Evolutionary conservation across 2,329 filamentous ascomycete genomes (phyloP).

Genomic region (Exophiala phaeomuriformis): DNA sequence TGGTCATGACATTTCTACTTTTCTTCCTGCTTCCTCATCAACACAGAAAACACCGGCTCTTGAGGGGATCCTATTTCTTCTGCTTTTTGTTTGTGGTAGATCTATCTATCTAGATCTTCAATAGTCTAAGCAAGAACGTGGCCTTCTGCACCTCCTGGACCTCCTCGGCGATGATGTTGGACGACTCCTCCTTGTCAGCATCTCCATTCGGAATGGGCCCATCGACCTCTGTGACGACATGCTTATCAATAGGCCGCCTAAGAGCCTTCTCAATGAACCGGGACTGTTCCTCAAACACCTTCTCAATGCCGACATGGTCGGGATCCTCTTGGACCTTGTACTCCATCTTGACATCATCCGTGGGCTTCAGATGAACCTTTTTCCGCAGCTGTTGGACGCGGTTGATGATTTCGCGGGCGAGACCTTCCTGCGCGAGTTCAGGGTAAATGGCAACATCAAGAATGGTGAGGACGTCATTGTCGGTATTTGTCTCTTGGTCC

Average conservation of each 20-base stretch:
- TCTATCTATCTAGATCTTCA: constrained; percentile 53
- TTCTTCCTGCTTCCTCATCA: too few relatives aligned
- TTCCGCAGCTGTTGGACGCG: constrained; percentile 88
- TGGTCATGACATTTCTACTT: too few relatives aligned
- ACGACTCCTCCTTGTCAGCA: constrained; percentile 39
- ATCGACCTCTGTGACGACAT: constrained; percentile 54
- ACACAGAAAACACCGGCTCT: too few relatives aligned
- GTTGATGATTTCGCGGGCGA: constrained; percentile 88
- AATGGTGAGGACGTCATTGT: constrained; percentile 83
- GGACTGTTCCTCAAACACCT: constrained; percentile 62
- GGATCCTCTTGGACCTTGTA: constrained; percentile 76
- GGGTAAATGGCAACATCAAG: constrained; percentile 76
- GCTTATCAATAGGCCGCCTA: constrained; percentile 67
- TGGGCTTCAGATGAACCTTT: constrained; percentile 82
- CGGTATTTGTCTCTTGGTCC: constrained; percentile 77
- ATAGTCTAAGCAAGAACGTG: constrained; percentile 66
- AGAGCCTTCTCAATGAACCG: constrained; percentile 67
- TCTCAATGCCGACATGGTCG: constrained; percentile 63
- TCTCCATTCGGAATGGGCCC: constrained; percentile 37
- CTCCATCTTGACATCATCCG: constrained; percentile 93
- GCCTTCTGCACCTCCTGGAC: constrained; percentile 81
- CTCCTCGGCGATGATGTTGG: constrained; percentile 63
- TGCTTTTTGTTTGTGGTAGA: neutral
- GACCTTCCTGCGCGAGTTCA: constrained; percentile 77
- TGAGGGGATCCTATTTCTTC: too few relatives aligned